Conservation (phyloP, 75 land plant genomes). For the Selaginella moellendorffii region DNA sequence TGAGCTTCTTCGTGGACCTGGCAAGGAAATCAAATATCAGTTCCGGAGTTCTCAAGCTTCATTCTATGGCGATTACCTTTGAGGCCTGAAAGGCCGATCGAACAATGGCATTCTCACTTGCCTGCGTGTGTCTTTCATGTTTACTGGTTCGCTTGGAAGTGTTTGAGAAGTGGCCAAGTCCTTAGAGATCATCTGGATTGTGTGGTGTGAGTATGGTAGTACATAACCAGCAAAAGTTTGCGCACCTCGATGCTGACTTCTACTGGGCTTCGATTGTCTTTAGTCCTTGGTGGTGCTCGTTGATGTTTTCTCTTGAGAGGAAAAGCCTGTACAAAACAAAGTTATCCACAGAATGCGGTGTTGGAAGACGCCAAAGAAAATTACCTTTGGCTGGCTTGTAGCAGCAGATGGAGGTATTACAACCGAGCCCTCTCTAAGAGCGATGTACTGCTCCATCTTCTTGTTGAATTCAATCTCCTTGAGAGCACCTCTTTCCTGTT, state of each 20-base stretch:
- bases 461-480: background rate
- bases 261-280: background rate
- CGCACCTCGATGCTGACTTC: background rate
- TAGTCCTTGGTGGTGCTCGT: background rate
- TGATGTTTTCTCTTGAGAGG: background rate
- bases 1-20: slow-evolving; percentile 31
- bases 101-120: slow-evolving; percentile 17
- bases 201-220: background rate
- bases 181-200: background rate
- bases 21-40: background rate
- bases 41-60: background rate
- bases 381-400: background rate
- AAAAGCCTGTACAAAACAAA: background rate
- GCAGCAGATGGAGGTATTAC: background rate
- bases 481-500: slow-evolving; percentile 13
- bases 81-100: slow-evolving; percentile 26
- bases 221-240: background rate
- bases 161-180: background rate
- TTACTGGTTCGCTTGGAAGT: background rate
- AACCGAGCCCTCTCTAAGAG: slow-evolving; percentile 1
- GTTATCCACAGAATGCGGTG: background rate
- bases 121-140: background rate
- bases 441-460: slow-evolving; percentile 6
- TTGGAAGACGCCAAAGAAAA: too few relatives aligned
- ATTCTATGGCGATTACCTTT: slow-evolving; percentile 14